These are phyloP conservation scores for Spergularia marina DNA, from an alignment of 148 eudicot species.

Conservation along the genomic window DNA sequence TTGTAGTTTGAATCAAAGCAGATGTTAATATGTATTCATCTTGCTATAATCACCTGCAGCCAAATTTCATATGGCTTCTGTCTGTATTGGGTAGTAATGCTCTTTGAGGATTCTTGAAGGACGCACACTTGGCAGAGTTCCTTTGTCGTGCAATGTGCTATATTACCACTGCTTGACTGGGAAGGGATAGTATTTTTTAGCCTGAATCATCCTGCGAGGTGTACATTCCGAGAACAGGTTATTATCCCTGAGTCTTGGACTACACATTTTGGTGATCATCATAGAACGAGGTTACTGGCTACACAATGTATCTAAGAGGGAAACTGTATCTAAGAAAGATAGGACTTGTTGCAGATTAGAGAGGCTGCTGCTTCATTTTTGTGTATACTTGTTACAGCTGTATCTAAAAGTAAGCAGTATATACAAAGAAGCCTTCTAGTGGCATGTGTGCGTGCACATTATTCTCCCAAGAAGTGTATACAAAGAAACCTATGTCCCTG, in stretches of 20 bases:
- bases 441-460: neutral
- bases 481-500: neutral
- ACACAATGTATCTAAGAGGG: neutral
- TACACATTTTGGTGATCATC: neutral
- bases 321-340: constrained; percentile 13
- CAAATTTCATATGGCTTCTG: neutral
- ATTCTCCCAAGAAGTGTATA: neutral
- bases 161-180: neutral
- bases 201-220: constrained; percentile 5
- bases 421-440: neutral
- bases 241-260: neutral
- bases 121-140: neutral
- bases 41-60: constrained; percentile 4
- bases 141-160: neutral
- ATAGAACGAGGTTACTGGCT: constrained; percentile 3
- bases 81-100: neutral
- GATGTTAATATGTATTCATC: neutral
- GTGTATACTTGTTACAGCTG: neutral
- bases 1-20: constrained; percentile 33
- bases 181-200: neutral
- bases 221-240: neutral
- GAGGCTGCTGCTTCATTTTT: neutral
- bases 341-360: neutral
- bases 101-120: neutral
- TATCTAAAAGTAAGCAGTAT: neutral